Conservation (phyloP, 495 filamentous ascomycete genomes). For the Lichenothelia convexa region DNA sequence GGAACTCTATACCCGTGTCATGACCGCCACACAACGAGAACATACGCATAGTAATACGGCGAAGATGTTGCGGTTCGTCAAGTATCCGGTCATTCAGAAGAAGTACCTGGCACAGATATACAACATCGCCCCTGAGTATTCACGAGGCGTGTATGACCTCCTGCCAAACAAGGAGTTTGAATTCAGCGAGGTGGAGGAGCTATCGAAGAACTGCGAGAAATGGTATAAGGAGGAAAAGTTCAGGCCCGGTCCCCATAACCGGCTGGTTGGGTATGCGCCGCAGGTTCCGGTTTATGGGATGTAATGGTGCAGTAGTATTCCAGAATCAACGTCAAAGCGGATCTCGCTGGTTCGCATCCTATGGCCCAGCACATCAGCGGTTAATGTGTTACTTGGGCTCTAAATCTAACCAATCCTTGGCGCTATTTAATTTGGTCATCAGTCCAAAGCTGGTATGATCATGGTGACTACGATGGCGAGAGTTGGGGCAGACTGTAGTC, state of each 20-base stretch:
- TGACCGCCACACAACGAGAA: constrained; percentile 25
- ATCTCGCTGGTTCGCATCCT: too few species aligned
- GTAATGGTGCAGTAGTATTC: too few species aligned
- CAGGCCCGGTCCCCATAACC: constrained; percentile 18
- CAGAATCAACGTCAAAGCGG: too few species aligned
- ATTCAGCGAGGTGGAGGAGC: constrained; percentile 21
- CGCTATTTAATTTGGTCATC: too few species aligned
- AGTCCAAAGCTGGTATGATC: too few species aligned
- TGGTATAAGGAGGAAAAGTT: constrained; percentile 31
- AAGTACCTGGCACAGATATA: constrained; percentile 37
- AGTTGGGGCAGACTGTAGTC: too few species aligned
- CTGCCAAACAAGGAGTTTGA: constrained; percentile 26
- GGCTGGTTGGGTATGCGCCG: constrained; percentile 19
- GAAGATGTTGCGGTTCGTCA: constrained; percentile 22
- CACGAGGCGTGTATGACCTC: constrained; percentile 27
- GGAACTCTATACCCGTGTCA: constrained; percentile 30
- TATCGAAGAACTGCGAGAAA: constrained; percentile 21
- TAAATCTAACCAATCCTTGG: too few species aligned
- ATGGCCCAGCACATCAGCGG: too few species aligned
- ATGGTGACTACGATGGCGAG: too few species aligned
- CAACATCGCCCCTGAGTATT: constrained; percentile 30
- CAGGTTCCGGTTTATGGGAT: constrained; percentile 17
- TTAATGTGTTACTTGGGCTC: too few species aligned
- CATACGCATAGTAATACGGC: constrained; percentile 32
- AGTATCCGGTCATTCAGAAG: constrained; percentile 21